Conservation (phyloP, 371 early-diverging fungal genomes). For the Rhizopus sp. region DNA sequence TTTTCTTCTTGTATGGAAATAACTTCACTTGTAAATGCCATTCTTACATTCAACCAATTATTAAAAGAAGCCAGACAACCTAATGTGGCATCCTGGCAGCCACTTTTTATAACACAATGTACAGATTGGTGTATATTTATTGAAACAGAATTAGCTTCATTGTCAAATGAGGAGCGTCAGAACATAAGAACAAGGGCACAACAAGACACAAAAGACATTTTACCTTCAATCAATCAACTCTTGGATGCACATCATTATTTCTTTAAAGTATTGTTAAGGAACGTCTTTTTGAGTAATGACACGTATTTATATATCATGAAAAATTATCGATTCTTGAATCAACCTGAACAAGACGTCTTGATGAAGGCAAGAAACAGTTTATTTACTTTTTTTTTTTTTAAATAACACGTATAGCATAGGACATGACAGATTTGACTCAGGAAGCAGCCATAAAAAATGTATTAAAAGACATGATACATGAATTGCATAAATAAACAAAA, state of each 20-base stretch:
- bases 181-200: constrained; percentile 11
- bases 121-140: constrained; percentile 35
- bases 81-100: constrained; percentile 28
- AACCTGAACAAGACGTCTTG: constrained; percentile 10
- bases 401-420: background rate
- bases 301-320: constrained; percentile 29
- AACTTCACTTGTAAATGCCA: constrained; percentile 17
- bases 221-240: constrained; percentile 17
- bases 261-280: constrained; percentile 28
- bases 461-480: constrained; percentile 12
- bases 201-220: constrained; percentile 1
- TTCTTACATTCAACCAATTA: constrained; percentile 25
- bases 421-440: constrained; percentile 10
- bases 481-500: constrained; percentile 7
- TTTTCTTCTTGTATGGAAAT: constrained; percentile 3
- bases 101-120: constrained; percentile 26
- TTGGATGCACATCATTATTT: constrained; percentile 28
- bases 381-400: too few species aligned
- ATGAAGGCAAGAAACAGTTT: constrained; percentile 5
- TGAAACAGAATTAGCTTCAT: constrained; percentile 33
- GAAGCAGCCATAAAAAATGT: constrained; percentile 12
- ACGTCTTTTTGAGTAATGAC: constrained; percentile 20
- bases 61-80: constrained; percentile 23
- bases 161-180: constrained; percentile 11
- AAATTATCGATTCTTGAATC: constrained; percentile 29